Evolutionary conservation across 768 basidiomycete genomes (phyloP).

Genomic region (Myochromella boudieri): DNA sequence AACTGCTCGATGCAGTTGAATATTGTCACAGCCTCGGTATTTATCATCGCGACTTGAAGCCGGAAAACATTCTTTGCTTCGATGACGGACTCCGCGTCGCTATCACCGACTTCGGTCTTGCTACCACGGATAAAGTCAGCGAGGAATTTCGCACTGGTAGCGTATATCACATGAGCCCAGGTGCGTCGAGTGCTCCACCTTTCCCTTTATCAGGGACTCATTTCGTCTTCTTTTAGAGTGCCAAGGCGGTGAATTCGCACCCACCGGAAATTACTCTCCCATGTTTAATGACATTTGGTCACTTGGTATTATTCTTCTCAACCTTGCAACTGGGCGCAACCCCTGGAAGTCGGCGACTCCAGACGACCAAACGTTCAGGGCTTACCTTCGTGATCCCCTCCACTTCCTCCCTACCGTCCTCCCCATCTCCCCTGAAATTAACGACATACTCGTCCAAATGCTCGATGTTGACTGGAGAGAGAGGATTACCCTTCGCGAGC

Average conservation of each 20-base stretch:
- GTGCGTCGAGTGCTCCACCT: constrained; percentile 33
- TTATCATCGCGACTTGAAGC: constrained; percentile 97
- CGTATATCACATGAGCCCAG: constrained; percentile 97
- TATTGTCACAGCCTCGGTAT: constrained; percentile 91
- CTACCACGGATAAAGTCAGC: constrained; percentile 83
- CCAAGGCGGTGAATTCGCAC: constrained; percentile 72
- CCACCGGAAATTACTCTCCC: constrained; percentile 76
- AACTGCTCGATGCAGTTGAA: constrained; percentile 91
- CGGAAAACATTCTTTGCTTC: constrained; percentile 93
- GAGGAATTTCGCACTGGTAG: constrained; percentile 93
- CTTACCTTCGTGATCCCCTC: constrained; percentile 74
- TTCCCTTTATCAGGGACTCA: background rate
- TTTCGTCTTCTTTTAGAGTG: constrained; percentile 61
- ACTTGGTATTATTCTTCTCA: constrained; percentile 93
- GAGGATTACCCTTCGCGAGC: constrained; percentile 49
- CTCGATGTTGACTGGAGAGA: constrained; percentile 71
- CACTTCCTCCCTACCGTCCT: constrained; percentile 84
- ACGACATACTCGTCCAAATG: constrained; percentile 72
- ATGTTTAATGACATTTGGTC: constrained; percentile 96
- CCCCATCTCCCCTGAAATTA: constrained; percentile 75
- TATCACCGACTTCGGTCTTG: constrained; percentile 94
- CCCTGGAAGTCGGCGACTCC: constrained; percentile 93
- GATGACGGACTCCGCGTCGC: constrained; percentile 75
- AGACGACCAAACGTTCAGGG: constrained; percentile 87
- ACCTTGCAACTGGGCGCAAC: constrained; percentile 91